Conservation (phyloP, 2,329 filamentous ascomycete genomes). For the Colletotrichum orchidophilum region DNA sequence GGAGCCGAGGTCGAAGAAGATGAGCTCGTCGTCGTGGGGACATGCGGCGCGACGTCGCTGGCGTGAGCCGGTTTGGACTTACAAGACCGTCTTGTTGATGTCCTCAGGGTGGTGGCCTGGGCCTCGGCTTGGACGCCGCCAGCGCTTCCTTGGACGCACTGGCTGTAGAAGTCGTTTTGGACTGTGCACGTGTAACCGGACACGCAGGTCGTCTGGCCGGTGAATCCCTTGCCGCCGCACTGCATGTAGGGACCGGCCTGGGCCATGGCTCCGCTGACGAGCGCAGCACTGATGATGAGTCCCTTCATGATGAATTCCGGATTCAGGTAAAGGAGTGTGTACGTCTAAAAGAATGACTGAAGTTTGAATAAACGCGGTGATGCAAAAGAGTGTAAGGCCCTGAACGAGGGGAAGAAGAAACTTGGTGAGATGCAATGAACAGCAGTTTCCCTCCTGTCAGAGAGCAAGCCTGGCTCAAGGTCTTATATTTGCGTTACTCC, state of each 20-base stretch:
- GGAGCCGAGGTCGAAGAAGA: not conserved
- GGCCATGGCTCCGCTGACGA: conserved; percentile 20
- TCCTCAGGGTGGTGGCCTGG: conserved; percentile 15
- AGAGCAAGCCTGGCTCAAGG: not conserved
- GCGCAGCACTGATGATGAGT: conserved; percentile 16
- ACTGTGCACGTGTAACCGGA: conserved; percentile 51
- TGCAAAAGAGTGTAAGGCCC: conserved; percentile 11
- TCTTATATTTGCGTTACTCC: not conserved
- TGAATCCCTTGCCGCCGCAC: conserved; percentile 52
- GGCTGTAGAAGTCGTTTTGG: conserved; percentile 52
- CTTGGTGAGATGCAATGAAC: not conserved
- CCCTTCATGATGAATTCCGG: conserved; percentile 28
- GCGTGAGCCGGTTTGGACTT: conserved; percentile 17
- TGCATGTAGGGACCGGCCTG: conserved; percentile 44
- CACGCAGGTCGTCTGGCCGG: conserved; percentile 51
- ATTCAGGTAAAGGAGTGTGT: not conserved
- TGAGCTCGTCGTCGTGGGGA: not conserved
- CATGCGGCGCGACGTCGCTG: conserved; percentile 5
- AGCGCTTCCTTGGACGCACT: conserved; percentile 45
- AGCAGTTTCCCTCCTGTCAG: not conserved
- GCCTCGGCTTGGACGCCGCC: not conserved
- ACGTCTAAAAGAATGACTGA: conserved; percentile 14
- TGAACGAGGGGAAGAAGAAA: conserved; percentile 2
- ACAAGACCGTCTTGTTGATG: conserved; percentile 17
- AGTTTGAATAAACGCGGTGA: conserved; percentile 4